phyloP scores from a whole-genome alignment of 768 basidiomycete species.

The Boletus bicolor region DNA sequence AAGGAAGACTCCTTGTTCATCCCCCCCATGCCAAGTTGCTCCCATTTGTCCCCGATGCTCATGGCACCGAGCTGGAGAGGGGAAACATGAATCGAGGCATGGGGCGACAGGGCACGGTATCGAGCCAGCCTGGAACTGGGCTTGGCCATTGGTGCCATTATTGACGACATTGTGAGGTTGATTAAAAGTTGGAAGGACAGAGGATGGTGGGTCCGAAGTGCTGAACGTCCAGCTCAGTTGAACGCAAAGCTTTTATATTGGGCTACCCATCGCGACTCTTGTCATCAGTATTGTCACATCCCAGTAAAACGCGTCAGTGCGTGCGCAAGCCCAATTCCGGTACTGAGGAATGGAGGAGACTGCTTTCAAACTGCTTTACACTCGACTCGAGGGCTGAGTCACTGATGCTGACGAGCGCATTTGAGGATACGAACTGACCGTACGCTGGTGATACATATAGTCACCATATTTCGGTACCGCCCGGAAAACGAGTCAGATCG shows the following conservation, averaged over 20 bases:
- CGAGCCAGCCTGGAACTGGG: slow-evolving; percentile 31
- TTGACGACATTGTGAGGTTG: slow-evolving; percentile 2
- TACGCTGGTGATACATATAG: too few species aligned
- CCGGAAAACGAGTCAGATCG: not conserved
- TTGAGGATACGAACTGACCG: too few species aligned
- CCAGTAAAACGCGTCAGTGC: too few species aligned
- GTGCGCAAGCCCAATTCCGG: not conserved
- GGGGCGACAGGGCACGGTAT: slow-evolving; percentile 36
- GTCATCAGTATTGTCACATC: not conserved
- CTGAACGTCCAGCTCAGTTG: too few species aligned
- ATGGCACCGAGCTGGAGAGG: slow-evolving; percentile 42
- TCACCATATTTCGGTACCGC: too few species aligned
- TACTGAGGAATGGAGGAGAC: not conserved
- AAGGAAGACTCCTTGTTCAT: slow-evolving; percentile 44
- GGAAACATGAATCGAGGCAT: slow-evolving; percentile 41
- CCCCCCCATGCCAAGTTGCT: slow-evolving; percentile 28
- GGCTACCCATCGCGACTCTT: not conserved
- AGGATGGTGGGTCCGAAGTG: not conserved
- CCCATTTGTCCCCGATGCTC: slow-evolving; percentile 44
- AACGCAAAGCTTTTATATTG: not conserved
- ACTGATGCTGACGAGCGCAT: not conserved
- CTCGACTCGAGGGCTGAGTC: not conserved
- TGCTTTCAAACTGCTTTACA: not conserved
- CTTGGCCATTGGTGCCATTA: slow-evolving; percentile 16
- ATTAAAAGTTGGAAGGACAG: not conserved